Conservation (phyloP, 371 early-diverging fungal genomes). For the Blastocladiella emersonii region DNA sequence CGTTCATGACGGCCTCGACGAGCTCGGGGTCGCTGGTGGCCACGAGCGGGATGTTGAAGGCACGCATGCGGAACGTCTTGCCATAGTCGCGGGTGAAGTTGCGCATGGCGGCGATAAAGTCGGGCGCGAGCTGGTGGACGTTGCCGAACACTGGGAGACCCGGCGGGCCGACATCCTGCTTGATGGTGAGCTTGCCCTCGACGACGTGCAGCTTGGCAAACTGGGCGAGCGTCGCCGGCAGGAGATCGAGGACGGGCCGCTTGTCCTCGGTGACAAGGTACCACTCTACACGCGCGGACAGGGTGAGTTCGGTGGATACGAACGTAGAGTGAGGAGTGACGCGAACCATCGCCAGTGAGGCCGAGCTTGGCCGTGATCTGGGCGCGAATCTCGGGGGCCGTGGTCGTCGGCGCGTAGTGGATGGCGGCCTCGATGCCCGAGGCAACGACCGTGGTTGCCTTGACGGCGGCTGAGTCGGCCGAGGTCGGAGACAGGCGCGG, state of each 20-base stretch:
- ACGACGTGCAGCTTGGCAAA: background rate
- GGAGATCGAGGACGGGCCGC: background rate
- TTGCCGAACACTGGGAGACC: background rate
- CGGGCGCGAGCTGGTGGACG: background rate
- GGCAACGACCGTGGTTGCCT: too few relatives aligned
- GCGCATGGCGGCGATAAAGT: background rate
- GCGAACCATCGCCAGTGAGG: background rate
- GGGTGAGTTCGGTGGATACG: too few relatives aligned
- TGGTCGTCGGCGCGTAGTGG: background rate
- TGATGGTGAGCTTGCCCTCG: background rate
- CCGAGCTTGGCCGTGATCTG: background rate
- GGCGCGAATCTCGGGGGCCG: background rate
- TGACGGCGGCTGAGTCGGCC: too few relatives aligned
- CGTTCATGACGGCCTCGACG: slow-evolving; percentile 22
- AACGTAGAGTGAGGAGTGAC: too few relatives aligned
- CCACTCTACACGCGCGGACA: too few relatives aligned
- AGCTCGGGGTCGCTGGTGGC: slow-evolving; percentile 14
- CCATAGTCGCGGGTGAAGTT: background rate
- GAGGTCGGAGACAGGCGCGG: too few relatives aligned
- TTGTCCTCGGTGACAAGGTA: background rate
- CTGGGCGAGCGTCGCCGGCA: background rate
- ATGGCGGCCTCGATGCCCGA: too few relatives aligned
- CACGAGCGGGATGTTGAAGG: background rate
- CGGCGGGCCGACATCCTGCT: background rate
- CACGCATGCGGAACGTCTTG: background rate